Base-by-base conservation (phyloP, 768 basidiomycete species). In the Tulasnella sp. region DNA sequence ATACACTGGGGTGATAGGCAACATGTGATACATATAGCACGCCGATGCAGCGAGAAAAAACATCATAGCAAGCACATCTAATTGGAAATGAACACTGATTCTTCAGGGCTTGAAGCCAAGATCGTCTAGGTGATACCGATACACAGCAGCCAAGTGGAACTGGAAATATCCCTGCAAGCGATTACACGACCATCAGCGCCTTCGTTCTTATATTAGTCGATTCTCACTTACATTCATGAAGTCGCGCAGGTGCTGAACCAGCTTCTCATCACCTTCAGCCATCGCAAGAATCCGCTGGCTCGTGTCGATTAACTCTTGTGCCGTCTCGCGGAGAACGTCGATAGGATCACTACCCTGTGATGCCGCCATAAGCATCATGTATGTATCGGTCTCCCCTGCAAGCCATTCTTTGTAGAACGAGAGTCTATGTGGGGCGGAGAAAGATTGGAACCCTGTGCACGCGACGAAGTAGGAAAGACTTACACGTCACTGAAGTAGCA, bases 271-370 rank as follows among this genome's bases (percentile, higher is more conserved):
- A 28, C 60, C 60, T 24, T 64, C 60, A 12, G 60, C 60, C 60
- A 64, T 64, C n/a, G 60, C 60, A 3, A 64, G 60, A 31, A 64
- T 28, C 60, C 60, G 31, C 60, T 64, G 60, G 60, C 60, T 64
- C 31, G 60, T 64, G n/a, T 64, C 60, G 20, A 64, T 64, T 24
- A 64, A 64, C 60, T 64, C 60, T 31, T 64, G 60, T 12, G 60
- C 3, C 18, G 48, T 50, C 48, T 50, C 48, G 16, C 48, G 48
- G 48, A 50, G 48, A 3, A 50, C 16, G 48, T 50, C 48, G 48
- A 50, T 50, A 16, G 48, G 48, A 50, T 50, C 48, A 22, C 48
- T 50, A 22, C 48, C 48, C 48, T 50, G 48, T 22, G 48, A 50
- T 50, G 48, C 48, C 48, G 48, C 48, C 48, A 50, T 50, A 50